Evolutionary conservation across 192 early-diverging fungal species (phyloP).

Genomic region (Paraglomus brasilianum): DNA sequence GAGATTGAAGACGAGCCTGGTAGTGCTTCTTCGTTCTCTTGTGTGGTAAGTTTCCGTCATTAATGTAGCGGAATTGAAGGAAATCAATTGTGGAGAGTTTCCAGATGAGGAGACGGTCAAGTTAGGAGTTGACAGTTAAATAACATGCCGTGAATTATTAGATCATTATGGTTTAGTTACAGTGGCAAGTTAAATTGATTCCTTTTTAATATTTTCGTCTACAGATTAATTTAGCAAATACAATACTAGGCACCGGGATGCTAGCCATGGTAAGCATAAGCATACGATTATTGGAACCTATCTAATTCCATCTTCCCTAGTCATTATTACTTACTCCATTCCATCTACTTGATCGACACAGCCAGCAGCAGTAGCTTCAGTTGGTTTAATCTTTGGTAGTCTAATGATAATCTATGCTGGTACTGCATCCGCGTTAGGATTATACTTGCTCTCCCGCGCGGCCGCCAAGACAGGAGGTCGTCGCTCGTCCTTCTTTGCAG

Average conservation of each 20-base stretch:
- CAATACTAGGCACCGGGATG: constrained; percentile 96
- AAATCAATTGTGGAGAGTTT: background rate
- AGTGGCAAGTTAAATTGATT: background rate
- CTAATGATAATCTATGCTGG: constrained; percentile 79
- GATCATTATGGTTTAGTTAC: background rate
- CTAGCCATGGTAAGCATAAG: constrained; percentile 79
- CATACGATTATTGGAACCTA: too few relatives aligned
- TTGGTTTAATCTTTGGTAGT: constrained; percentile 82
- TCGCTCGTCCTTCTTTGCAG: constrained; percentile 85
- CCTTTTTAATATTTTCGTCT: constrained; percentile 48
- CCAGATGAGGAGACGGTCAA: background rate
- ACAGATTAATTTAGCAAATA: constrained; percentile 88
- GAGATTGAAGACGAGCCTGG: constrained; percentile 6
- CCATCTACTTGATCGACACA: constrained; percentile 25
- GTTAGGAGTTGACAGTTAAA: background rate
- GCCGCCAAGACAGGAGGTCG: constrained; percentile 78
- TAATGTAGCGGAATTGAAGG: background rate
- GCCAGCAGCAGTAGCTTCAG: constrained; percentile 81
- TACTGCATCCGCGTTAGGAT: constrained; percentile 71
- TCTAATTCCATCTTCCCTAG: background rate
- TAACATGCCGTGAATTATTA: background rate
- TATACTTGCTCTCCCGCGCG: constrained; percentile 77
- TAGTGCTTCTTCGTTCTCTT: constrained; percentile 10
- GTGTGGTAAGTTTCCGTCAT: constrained; percentile 11
- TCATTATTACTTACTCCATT: background rate